Conservation (phyloP, 108 stramenopile species). For the Stephanodiscus minutulus region DNA sequence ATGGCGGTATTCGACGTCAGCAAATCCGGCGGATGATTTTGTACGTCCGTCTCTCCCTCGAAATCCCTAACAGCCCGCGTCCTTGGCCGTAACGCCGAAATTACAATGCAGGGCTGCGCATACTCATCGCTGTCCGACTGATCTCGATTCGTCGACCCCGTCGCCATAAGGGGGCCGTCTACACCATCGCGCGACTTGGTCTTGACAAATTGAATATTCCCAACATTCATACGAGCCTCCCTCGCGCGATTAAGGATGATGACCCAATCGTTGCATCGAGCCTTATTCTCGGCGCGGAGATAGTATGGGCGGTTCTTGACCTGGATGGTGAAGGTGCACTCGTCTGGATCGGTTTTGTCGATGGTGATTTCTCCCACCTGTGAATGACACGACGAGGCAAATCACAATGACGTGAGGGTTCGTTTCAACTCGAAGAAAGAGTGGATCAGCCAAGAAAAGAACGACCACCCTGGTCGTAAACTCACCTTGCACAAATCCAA, state of each 20-base stretch:
- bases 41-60: conserved; percentile 16
- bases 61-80: conserved; percentile 25
- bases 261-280: conserved; percentile 83
- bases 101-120: conserved; percentile 43
- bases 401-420: neutral
- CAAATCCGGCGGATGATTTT: conserved; percentile 33
- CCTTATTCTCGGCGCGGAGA: conserved; percentile 75
- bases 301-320: conserved; percentile 76
- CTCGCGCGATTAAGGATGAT: conserved; percentile 82
- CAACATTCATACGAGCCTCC: conserved; percentile 81
- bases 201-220: conserved; percentile 70
- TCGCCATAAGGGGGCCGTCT: conserved; percentile 10
- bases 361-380: conserved; percentile 77
- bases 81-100: conserved; percentile 41
- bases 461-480: neutral
- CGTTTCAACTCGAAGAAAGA: neutral
- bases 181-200: conserved; percentile 17
- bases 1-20: conserved; percentile 24
- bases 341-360: conserved; percentile 61
- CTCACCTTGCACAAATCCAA: conserved; percentile 81
- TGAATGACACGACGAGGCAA: neutral
- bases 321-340: conserved; percentile 77
- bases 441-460: neutral
- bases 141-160: conserved; percentile 20
- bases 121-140: conserved; percentile 42